Conservation (phyloP, 73 alveolate species). For the Tetrahymena thermophila region DNA sequence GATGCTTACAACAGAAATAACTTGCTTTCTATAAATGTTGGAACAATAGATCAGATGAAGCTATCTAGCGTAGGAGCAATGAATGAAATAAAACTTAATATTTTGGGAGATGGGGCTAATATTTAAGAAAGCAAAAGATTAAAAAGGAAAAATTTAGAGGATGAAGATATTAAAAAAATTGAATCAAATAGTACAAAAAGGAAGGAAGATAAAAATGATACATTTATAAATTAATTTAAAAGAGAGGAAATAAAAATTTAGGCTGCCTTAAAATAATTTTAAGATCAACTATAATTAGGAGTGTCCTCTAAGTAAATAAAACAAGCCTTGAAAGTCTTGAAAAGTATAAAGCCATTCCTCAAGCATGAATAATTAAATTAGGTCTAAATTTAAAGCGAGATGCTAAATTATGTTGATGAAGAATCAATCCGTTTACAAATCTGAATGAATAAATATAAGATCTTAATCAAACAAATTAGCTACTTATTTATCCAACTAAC, state of each 20-base stretch:
- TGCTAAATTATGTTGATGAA: background rate
- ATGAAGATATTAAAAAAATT: background rate
- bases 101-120: background rate
- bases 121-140: background rate
- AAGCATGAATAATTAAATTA: background rate
- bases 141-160: too few species aligned
- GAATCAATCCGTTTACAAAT: background rate
- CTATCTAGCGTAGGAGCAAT: background rate
- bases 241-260: background rate
- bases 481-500: too few species aligned
- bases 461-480: too few species aligned
- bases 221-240: background rate
- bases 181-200: background rate
- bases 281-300: background rate
- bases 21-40: background rate
- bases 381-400: background rate
- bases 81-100: background rate
- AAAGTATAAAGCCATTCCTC: background rate
- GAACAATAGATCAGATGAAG: background rate
- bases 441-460: background rate
- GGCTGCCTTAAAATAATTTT: background rate
- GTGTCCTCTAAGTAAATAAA: background rate
- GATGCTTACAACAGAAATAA: background rate
- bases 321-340: background rate
- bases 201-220: background rate